Conservation (phyloP, 108 stramenopile species). For the Fragilariopsis cylindrus region DNA sequence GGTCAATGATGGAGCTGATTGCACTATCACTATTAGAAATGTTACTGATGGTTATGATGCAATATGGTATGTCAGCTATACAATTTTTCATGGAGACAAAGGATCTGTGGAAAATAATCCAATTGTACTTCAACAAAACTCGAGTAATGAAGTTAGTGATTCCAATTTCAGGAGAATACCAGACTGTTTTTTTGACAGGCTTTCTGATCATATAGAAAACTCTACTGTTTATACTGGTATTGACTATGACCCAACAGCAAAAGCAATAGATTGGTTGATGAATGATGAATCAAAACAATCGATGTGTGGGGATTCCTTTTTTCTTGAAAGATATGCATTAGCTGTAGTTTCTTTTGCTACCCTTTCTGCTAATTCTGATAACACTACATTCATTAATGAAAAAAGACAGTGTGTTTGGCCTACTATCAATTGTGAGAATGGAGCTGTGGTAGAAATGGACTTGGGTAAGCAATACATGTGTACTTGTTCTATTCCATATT, state of each 20-base stretch:
- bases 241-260: not conserved
- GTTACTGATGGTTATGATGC: not conserved
- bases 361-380: not conserved
- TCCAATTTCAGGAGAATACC: not conserved
- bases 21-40: not conserved
- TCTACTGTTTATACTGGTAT: not conserved
- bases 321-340: slow-evolving; percentile 6
- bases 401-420: too few relatives aligned
- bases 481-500: too few relatives aligned
- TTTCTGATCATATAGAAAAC: not conserved
- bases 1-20: slow-evolving; percentile 2
- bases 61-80: slow-evolving; percentile 3
- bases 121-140: not conserved
- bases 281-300: not conserved
- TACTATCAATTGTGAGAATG: too few relatives aligned
- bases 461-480: too few relatives aligned
- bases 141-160: not conserved
- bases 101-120: not conserved
- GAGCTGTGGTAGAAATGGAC: too few relatives aligned
- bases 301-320: not conserved
- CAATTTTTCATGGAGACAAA: slow-evolving; percentile 1
- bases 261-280: not conserved
- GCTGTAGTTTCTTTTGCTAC: not conserved
- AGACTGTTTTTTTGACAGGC: not conserved
- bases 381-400: too few relatives aligned